phyloP scores from a whole-genome alignment of 805 yeast genomes.

The Yamadazyma sp. region DNA sequence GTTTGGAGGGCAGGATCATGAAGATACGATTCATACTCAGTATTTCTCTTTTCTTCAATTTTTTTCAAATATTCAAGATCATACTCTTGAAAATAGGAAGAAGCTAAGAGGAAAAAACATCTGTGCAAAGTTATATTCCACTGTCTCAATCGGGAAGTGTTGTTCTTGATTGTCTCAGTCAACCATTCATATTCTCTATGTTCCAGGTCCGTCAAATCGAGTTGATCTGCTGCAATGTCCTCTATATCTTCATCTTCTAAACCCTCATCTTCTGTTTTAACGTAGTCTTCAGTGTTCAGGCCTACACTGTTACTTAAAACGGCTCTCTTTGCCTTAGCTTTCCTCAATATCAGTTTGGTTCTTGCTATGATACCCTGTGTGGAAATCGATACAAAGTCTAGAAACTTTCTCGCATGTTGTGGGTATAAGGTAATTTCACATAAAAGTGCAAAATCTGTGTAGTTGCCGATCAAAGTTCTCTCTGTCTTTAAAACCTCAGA shows the following conservation, averaged over 20 bases:
- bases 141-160: constrained; percentile 38
- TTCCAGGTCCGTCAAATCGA: constrained; percentile 11
- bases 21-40: background rate
- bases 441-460: constrained; percentile 66
- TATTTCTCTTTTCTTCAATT: constrained; percentile 5
- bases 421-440: constrained; percentile 59
- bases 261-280: constrained; percentile 20
- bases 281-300: constrained; percentile 20
- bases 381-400: constrained; percentile 27
- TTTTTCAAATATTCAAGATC: constrained; percentile 32
- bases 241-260: constrained; percentile 13
- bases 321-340: constrained; percentile 13
- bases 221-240: constrained; percentile 7
- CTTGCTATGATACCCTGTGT: constrained; percentile 26
- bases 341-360: constrained; percentile 19
- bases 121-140: constrained; percentile 71
- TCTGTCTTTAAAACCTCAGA: constrained; percentile 50
- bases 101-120: constrained; percentile 73
- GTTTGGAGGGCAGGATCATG: background rate
- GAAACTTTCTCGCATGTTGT: constrained; percentile 42
- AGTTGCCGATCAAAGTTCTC: constrained; percentile 44
- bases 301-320: constrained; percentile 17
- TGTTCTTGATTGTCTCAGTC: constrained; percentile 26
- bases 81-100: constrained; percentile 60
- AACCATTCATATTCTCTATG: constrained; percentile 13